Base-by-base conservation (phyloP, 202 grass and related monocot species). In the Tripidium arundinaceum region DNA sequence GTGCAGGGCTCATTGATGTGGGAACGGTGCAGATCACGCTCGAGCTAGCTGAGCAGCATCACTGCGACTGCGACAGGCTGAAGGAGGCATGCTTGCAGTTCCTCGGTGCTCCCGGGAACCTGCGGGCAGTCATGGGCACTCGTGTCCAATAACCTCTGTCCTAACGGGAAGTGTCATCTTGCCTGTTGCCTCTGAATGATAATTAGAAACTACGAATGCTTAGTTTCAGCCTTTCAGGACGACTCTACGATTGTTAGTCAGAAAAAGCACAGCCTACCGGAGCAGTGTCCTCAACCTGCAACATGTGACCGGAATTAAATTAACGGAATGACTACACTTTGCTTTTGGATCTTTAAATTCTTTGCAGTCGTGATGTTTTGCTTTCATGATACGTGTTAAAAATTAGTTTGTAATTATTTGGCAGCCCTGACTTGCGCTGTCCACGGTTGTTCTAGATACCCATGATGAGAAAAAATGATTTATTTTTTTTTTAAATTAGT, bases 131-230 rank as follows among this genome's bases (percentile, higher is more conserved):
- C 25, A 29, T 71, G 42, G 25, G 14, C 25, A 15, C 41, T 47
- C 68, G 68, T 47, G 41, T 13, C 7, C 25, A 29, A 41, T 70
- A 47, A 28, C 4, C 3, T 72, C 8, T 28, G 10, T 52, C 69
- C 43, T 72, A 21, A 12, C 25, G 2, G 6, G 4, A 72, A 72
- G 27, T 52, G 10, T 3, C 27, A 33, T 33, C 40, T n/a, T n/a
- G n/a, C n/a, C n/a, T n/a, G n/a, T 49, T 33, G 27, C n/a, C n/a
- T n/a, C n/a, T n/a, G n/a, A n/a, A n/a, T n/a, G n/a, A n/a, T n/a
- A n/a, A n/a, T n/a, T n/a, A 72, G 55, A 88, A 70, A 88, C 77
- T 65, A 85, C 14, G 82, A 73, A 72, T 65, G 45, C 5, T n/a
- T 22, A 67, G 58, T 54, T 21, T 54, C 49, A 10, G 50, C 19